Conservation (phyloP, 371 early-diverging fungal genomes). For the Smittium culicis region DNA sequence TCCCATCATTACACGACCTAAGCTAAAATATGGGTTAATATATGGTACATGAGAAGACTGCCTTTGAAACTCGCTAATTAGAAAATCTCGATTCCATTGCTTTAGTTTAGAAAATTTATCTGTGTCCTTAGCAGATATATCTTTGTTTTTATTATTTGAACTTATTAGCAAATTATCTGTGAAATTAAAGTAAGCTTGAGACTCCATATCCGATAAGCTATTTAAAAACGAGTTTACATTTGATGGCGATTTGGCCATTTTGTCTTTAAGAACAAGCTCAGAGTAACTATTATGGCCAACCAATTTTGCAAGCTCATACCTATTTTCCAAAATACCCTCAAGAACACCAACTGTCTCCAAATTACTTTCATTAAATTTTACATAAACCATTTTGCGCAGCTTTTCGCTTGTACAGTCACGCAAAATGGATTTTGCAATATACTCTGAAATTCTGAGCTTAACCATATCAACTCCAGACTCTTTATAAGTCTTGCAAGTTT, state of each 20-base stretch:
- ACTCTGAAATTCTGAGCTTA: constrained; percentile 21
- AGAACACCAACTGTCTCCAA: constrained; percentile 42
- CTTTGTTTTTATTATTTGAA: constrained; percentile 11
- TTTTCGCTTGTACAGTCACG: constrained; percentile 39
- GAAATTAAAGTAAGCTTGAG: constrained; percentile 36
- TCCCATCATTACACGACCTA: constrained; percentile 77
- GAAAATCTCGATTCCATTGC: constrained; percentile 77
- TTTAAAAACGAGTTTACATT: constrained; percentile 72
- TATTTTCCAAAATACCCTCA: constrained; percentile 54
- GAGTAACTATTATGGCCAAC: constrained; percentile 69
- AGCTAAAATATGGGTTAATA: constrained; percentile 49
- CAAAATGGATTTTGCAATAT: constrained; percentile 23
- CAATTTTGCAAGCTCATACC: constrained; percentile 59
- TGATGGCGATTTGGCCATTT: constrained; percentile 80
- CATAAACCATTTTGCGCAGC: constrained; percentile 53
- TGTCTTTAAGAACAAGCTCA: constrained; percentile 68
- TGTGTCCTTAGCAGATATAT: background rate
- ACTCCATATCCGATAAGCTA: constrained; percentile 43
- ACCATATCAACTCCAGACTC: constrained; percentile 11
- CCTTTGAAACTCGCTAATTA: constrained; percentile 37
- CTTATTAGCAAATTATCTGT: constrained; percentile 29
- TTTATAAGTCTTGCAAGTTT: background rate
- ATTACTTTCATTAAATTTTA: constrained; percentile 52
- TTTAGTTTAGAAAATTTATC: constrained; percentile 27
- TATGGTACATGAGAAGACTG: constrained; percentile 16